Evolutionary conservation across 2,329 filamentous ascomycete species (phyloP), one percentile per base, ranked within the genome.

Genomic region (Fusarium sp.): DNA sequence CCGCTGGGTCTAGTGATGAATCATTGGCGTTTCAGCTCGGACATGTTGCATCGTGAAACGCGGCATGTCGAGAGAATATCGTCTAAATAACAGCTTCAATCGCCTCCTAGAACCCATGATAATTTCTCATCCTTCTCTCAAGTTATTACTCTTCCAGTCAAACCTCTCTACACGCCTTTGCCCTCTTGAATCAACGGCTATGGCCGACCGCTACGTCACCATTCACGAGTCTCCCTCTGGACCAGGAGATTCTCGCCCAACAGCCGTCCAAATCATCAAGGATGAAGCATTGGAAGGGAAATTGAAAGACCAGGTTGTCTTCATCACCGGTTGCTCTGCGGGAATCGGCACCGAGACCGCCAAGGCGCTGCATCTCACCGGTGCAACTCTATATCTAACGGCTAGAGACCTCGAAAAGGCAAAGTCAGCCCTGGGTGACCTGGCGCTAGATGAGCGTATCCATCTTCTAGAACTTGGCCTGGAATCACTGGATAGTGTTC

Each of bases 161-260:
- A 22, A 24, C 16, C 22, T 12, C 11, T 30, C 4, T 4, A 6
- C 9, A 12, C 2, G 16, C 4, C 8, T 14, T 10, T 28, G 4
- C 7, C n/a, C 20, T 35, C 24, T 18, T 26, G 15, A 2, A 35
- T 18, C 20, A 35, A n/a, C 14, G n/a, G n/a, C 7, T 15, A 66
- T 66, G 63, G 7, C 63, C 22, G 63, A 59, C 13, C 63, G 61
- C 6, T 66, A 66, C 61, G 61, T 50, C 7, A 39, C 61, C 12
- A 28, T 66, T 16, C 63, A 66, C 6, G 28, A 65, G 18, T 55
- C 42, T 7, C 42, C 63, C 20, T 65, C 38, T 1, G 63, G 63
- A 1, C 42, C 61, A 4, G 50, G 63, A 7, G 63, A 66, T 3
- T 20, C 42, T 15, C 36, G 63, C 3, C 63, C 63, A 5, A 66